phyloP scores from a whole-genome alignment of 2,329 filamentous ascomycete genomes.

The Exophiala sp. region DNA sequence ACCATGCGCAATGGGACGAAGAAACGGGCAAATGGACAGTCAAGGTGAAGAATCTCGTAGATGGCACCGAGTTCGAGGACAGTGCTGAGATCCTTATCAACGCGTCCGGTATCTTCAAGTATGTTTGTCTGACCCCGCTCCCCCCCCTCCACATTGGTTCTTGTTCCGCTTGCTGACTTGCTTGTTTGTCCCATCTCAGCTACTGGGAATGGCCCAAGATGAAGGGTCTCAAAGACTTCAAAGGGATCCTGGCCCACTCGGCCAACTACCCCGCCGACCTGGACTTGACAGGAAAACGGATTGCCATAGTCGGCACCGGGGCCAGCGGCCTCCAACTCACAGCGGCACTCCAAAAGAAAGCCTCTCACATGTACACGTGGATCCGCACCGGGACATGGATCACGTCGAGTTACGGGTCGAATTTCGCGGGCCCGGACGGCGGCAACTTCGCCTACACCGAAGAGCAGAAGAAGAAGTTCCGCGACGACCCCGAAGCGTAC shows the following conservation, averaged over 20 bases:
- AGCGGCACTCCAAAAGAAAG: conserved; percentile 32
- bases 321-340: conserved; percentile 31
- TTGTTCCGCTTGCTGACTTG: no score
- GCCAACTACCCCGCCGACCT: conserved; percentile 32
- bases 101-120: conserved; percentile 32
- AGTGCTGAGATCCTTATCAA: conserved; percentile 32
- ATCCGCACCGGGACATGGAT: conserved; percentile 32
- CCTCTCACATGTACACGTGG: conserved; percentile 31
- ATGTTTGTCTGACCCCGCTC: background rate
- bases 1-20: conserved; percentile 37
- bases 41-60: conserved; percentile 28
- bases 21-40: conserved; percentile 34
- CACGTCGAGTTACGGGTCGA: conserved; percentile 22
- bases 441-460: conserved; percentile 13
- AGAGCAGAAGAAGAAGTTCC: conserved; percentile 18
- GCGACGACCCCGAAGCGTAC: conserved; percentile 17
- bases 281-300: conserved; percentile 27
- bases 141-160: background rate
- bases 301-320: conserved; percentile 30
- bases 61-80: conserved; percentile 17
- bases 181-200: no score
- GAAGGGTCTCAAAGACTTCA: conserved; percentile 33
- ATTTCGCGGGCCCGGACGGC: conserved; percentile 21
- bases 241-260: conserved; percentile 33
- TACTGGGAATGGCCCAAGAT: conserved; percentile 37